Base-by-base conservation (phyloP, 2,329 filamentous ascomycete species). In the Colletotrichum camelliae region DNA sequence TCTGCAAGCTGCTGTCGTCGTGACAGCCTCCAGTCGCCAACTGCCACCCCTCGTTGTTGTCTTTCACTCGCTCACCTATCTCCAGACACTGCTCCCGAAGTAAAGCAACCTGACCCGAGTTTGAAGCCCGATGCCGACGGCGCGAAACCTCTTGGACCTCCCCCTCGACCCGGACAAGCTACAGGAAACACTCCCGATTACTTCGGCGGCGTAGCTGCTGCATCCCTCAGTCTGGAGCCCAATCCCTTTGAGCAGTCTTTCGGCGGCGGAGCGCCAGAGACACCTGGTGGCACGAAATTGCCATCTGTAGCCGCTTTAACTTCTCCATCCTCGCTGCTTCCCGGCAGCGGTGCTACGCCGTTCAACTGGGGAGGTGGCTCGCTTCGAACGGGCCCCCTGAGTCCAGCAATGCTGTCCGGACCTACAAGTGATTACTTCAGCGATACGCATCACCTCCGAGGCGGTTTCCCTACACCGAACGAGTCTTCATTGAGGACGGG, bases 201-300 rank as follows among this genome's bases (percentile, higher is more conserved):
- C 85, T 95, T 95, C 84, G 90, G 90, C 68, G 89, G 87, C 74
- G 88, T 90, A 77, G 89, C 82, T 77, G 85, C 83, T 80, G 88
- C 86, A 79, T 90, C 89, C 69, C 85, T 96, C 83, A 93, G 91
- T 80, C 91, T 94, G 84, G 97, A 98, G 88, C 96, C 96, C 76
- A 98, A 99, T 85, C 96, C 97, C 10, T 98, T 99, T 82, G 97
- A 98, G 84, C 95, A 97, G 85, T 98, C 96, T 8, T 99, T 99
- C 83, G 93, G 91, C 79, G 88, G 88, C 66, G 87, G 89, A 77
- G 86, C 89, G 29, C 91, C 92, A 80, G 95, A 98, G 84, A 98
- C 96, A 37, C 96, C 96, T 18, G 94, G 95, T 79, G 94, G 91
- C 78, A 93, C 92, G 75, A 93, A 98, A 81, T 89, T 99, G 77